Evolutionary conservation across 305 asterid genomes (phyloP), one percentile per base, ranked within the genome.

Genomic region (Fraxinus dipetala): DNA sequence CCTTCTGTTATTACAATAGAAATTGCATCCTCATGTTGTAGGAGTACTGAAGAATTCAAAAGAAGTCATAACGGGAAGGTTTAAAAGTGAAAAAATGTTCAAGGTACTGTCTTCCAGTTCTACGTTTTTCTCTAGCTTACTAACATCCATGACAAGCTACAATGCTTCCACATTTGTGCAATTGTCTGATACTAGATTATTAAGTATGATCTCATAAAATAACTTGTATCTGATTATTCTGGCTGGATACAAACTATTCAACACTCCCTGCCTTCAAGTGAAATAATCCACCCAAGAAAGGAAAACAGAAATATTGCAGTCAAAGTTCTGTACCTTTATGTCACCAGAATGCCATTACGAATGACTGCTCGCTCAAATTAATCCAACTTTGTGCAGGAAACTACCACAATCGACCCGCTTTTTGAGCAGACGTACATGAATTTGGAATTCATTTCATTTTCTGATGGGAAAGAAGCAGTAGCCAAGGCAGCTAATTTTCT

Each of bases 41-140:
- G 99, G 99, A 81, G 91, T 96, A 83, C 87, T 93, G 84, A 94
- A 96, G 85, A 92, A 87, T 81, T 85, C 92, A 81, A 90, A 93
- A 85, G 94, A 91, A 77, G 89, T 90, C 83, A 90, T 93, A 72
- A 43, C 78, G 30, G 80, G 86, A 76, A 87, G 92, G 89, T 75
- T 92, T 80, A 85, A 81, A 80, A 86, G 84, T 80, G 90, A 83
- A 81, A 82, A 79, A 63, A 61, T 84, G 79, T 83, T 86, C 35
- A 86, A 93, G 88, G 97, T 93, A 88, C 78, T 38, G 75, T 80
- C 78, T 76, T 63, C 13, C 82, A 61, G 32, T 56, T 77, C 77
- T 78, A 30, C 79, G 9, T 48, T 84, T 72, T 22, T 56, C 77
- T 59, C 16, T 45, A 6, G 35, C 31, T 78, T 72, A 6, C 70